phyloP scores from a whole-genome alignment of 2,329 filamentous ascomycete species.

The Monilinia aucupariae region DNA sequence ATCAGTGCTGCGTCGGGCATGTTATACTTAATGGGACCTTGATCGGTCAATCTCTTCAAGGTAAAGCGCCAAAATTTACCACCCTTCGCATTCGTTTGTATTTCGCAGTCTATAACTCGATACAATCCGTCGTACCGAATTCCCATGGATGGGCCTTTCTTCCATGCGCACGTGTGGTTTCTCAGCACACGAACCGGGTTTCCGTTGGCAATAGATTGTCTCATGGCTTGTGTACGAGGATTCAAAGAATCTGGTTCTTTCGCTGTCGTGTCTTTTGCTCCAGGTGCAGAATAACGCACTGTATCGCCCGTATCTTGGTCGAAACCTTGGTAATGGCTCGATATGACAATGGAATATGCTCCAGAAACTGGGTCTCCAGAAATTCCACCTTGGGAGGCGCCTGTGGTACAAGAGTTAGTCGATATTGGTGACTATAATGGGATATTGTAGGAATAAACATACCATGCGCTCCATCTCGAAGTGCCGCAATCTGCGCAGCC shows the following conservation, averaged over 20 bases:
- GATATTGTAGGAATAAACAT: background rate
- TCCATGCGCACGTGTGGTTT: background rate
- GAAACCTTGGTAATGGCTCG: background rate
- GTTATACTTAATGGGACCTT: background rate
- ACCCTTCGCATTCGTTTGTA: background rate
- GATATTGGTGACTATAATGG: background rate
- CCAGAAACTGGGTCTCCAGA: background rate
- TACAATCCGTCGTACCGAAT: conserved; percentile 8
- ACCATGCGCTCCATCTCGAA: conserved; percentile 12
- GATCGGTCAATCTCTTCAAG: background rate
- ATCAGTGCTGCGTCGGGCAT: background rate
- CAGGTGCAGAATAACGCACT: background rate
- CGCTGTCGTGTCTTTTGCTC: background rate
- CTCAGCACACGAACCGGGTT: background rate
- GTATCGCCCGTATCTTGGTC: background rate
- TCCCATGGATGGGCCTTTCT: background rate
- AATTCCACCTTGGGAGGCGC: background rate
- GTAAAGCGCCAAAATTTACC: background rate
- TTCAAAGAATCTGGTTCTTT: background rate
- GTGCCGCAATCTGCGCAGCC: background rate
- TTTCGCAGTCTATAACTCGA: background rate
- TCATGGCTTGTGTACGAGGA: background rate
- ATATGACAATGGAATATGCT: background rate
- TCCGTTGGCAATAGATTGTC: background rate
- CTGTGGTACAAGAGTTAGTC: background rate